Conservation (phyloP, 148 eudicot species). For the Fallopia convolvulus region DNA sequence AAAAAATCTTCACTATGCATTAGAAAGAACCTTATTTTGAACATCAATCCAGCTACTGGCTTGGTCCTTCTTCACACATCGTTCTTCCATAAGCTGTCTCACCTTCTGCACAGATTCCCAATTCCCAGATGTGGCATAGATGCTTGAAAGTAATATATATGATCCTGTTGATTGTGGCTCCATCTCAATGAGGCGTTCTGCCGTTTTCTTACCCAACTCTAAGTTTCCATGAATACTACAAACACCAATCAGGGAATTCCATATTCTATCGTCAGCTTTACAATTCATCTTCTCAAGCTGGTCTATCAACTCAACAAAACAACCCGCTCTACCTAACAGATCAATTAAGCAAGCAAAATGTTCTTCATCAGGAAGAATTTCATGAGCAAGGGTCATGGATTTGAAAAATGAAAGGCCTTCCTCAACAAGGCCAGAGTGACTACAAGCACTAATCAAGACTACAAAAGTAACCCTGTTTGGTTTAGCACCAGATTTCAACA, state of each 20-base stretch:
- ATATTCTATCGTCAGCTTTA: conserved; percentile 44
- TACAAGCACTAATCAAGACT: conserved; percentile 55
- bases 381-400: conserved; percentile 42
- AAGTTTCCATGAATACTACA: conserved; percentile 54
- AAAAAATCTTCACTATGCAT: neutral
- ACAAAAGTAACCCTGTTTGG: conserved; percentile 64
- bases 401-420: conserved; percentile 48
- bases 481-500: conserved; percentile 40
- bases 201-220: conserved; percentile 46
- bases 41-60: conserved; percentile 55
- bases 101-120: conserved; percentile 45
- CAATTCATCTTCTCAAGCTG: conserved; percentile 48
- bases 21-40: conserved; percentile 19
- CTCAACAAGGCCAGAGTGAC: conserved; percentile 63
- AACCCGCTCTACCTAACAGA: conserved; percentile 63
- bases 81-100: conserved; percentile 41
- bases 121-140: conserved; percentile 54
- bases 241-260: conserved; percentile 62
- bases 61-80: conserved; percentile 41
- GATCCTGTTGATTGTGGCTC: conserved; percentile 47
- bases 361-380: conserved; percentile 54
- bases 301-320: conserved; percentile 48
- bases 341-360: conserved; percentile 66
- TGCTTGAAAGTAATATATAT: conserved; percentile 52
- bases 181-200: conserved; percentile 45